Evolutionary conservation across 306 rosid genomes (phyloP).

Genomic region (Cucumis melo): DNA sequence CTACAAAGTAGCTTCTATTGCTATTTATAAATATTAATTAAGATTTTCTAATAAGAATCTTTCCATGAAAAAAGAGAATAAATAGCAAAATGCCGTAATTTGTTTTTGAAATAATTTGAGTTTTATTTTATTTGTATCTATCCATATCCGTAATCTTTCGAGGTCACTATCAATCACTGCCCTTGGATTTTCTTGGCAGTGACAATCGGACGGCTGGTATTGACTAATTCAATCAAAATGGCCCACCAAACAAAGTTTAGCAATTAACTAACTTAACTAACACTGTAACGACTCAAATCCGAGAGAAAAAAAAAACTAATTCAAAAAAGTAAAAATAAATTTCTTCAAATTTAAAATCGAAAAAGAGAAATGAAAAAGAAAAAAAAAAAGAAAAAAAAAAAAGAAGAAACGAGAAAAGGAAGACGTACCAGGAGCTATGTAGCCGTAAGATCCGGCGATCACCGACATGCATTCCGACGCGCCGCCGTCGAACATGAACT

Average conservation of each 20-base stretch:
- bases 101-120: not conserved
- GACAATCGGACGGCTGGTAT: not conserved
- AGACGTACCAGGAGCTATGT: constrained; percentile 84
- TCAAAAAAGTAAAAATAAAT: not conserved
- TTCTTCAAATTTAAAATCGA: not conserved
- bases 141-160: not conserved
- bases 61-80: not conserved
- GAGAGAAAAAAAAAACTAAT: too few species aligned
- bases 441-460: constrained; percentile 83
- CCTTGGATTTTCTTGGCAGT: not conserved
- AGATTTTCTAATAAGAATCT: not conserved
- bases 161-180: constrained; percentile 3
- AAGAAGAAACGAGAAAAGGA: too few species aligned
- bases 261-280: not conserved
- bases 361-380: not conserved
- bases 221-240: not conserved
- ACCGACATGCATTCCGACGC: constrained; percentile 81
- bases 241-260: not conserved
- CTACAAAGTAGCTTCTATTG: too few species aligned
- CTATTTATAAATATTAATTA: not conserved
- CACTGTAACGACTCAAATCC: not conserved
- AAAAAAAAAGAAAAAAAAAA: not conserved
- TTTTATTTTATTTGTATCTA: not conserved
- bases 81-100: not conserved
- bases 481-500: constrained; percentile 63